Conservation (phyloP, 495 filamentous ascomycete genomes). For the Hypoxylon lenormandii region DNA sequence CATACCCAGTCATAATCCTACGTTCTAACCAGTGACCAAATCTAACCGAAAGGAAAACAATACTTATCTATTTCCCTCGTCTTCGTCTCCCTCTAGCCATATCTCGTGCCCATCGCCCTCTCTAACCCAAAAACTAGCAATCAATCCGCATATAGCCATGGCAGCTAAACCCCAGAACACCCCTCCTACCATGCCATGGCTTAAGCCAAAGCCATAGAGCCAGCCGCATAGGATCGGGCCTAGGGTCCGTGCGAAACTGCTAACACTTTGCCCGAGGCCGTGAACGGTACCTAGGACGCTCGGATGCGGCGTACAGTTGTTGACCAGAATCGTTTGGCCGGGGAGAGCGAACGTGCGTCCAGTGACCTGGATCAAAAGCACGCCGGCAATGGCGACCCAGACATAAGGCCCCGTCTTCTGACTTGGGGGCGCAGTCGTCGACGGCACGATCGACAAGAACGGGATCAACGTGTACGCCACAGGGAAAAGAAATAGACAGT, state of each 20-base stretch:
- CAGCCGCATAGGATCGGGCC: constrained; percentile 79
- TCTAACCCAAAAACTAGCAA: constrained; percentile 74
- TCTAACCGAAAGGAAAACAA: neutral
- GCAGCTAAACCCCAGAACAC: constrained; percentile 79
- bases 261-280: constrained; percentile 81
- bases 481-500: constrained; percentile 78
- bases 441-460: constrained; percentile 77
- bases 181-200: constrained; percentile 76
- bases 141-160: constrained; percentile 70
- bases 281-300: constrained; percentile 84
- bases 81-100: constrained; percentile 73
- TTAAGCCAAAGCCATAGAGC: constrained; percentile 76
- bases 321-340: constrained; percentile 79
- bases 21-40: neutral
- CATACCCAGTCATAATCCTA: constrained; percentile 11
- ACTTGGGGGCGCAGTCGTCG: constrained; percentile 67
- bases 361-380: constrained; percentile 78
- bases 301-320: constrained; percentile 85
- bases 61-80: constrained; percentile 49
- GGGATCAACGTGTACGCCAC: constrained; percentile 77
- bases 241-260: constrained; percentile 75
- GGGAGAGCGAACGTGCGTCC: constrained; percentile 87
- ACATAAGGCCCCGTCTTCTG: constrained; percentile 73
- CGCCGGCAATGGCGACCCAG: constrained; percentile 75
- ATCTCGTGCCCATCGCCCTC: constrained; percentile 82